phyloP scores from a whole-genome alignment of 2,329 filamentous ascomycete genomes.

The Graphilbum fragrans region DNA sequence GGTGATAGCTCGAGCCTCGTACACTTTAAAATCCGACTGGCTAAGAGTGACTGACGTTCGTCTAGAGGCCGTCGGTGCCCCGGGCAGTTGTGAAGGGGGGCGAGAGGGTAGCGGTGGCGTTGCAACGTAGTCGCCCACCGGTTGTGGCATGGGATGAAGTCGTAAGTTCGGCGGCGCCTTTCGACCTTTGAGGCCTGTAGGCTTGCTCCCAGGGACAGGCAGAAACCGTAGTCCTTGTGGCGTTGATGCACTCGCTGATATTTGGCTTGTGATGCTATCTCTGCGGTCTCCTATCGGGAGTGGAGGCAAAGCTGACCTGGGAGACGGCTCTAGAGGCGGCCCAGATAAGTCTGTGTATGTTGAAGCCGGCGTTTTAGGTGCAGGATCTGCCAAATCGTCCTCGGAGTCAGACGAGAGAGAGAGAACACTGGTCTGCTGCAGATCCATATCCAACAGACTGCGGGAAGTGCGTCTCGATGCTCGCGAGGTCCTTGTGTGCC shows the following conservation, averaged over 20 bases:
- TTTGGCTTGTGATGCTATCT: too few species aligned
- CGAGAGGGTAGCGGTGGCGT: background rate
- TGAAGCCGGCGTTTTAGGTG: conserved; percentile 16
- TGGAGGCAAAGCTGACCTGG: too few species aligned
- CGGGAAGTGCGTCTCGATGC: conserved; percentile 35
- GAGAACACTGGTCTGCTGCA: conserved; percentile 42
- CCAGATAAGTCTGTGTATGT: background rate
- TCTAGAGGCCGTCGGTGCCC: conserved; percentile 13
- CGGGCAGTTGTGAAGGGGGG: conserved; percentile 23
- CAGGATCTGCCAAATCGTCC: conserved; percentile 23
- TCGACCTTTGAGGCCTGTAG: background rate
- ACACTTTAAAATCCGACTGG: conserved; percentile 6
- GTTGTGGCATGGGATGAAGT: background rate
- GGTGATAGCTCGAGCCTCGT: conserved; percentile 27
- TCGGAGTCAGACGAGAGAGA: conserved; percentile 48
- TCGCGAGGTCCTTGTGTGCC: conserved; percentile 41
- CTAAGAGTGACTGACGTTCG: background rate
- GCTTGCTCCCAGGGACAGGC: background rate
- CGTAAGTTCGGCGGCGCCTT: background rate
- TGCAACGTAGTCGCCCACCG: background rate
- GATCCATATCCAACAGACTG: conserved; percentile 37
- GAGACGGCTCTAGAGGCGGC: background rate
- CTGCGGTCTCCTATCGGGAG: too few species aligned
- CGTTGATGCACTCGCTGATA: too few species aligned
- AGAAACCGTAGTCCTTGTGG: background rate